Evolutionary conservation across 2,329 filamentous ascomycete species (phyloP).

Genomic region (Fusarium proliferatum): DNA sequence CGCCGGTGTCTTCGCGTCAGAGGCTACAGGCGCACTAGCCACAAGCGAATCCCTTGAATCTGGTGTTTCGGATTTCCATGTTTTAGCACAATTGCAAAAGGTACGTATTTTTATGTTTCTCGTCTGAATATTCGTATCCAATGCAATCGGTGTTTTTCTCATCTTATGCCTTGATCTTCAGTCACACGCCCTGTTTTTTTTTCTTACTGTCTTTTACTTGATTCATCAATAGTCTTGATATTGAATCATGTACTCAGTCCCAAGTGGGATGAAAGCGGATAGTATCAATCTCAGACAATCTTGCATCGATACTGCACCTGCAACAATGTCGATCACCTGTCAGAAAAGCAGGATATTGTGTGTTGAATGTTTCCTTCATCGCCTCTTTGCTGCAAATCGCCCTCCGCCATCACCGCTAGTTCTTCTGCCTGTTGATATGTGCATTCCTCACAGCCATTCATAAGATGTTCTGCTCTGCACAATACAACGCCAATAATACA

Average conservation of each 20-base stretch:
- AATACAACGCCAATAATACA: slow-evolving; percentile 8
- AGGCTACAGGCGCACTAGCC: slow-evolving; percentile 33
- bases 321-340: slow-evolving; percentile 18
- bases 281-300: slow-evolving; percentile 17
- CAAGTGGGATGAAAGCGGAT: slow-evolving; percentile 24
- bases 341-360: slow-evolving; percentile 15
- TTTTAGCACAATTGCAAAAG: slow-evolving; percentile 27
- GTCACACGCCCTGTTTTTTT: slow-evolving; percentile 11
- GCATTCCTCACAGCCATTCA: slow-evolving; percentile 7
- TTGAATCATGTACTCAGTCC: slow-evolving; percentile 24
- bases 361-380: slow-evolving; percentile 4
- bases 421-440: background rate
- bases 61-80: slow-evolving; percentile 38
- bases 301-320: slow-evolving; percentile 24
- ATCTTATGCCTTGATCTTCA: background rate
- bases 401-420: slow-evolving; percentile 26
- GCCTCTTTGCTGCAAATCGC: slow-evolving; percentile 5
- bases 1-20: slow-evolving; percentile 21
- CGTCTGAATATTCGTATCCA: slow-evolving; percentile 11
- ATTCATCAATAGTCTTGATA: slow-evolving; percentile 4
- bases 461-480: slow-evolving; percentile 8
- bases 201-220: background rate
- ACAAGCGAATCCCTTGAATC: slow-evolving; percentile 29
- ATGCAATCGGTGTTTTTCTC: background rate
- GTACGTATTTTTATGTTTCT: slow-evolving; percentile 29